Evolutionary conservation across 108 stramenopile species (phyloP).

Genomic region (Conticribra guillardii): DNA sequence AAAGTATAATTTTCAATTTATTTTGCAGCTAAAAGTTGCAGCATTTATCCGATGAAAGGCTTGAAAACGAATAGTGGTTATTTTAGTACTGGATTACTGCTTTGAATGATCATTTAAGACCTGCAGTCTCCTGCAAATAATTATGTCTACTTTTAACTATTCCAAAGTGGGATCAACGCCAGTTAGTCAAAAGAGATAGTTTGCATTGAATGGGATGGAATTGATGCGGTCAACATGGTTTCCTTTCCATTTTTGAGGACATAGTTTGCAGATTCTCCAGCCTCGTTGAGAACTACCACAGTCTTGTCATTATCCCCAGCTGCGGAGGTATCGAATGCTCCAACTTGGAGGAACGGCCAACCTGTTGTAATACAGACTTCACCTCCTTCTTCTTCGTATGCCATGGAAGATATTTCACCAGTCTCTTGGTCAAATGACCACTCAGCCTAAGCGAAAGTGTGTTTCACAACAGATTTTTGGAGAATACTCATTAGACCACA

Average conservation of each 20-base stretch:
- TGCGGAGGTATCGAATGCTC: constrained; percentile 70
- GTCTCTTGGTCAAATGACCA: constrained; percentile 55
- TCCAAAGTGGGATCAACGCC: too few species aligned
- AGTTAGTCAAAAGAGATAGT: constrained; percentile 50
- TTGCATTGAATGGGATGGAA: constrained; percentile 83
- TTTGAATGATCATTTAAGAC: too few species aligned
- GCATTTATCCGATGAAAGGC: too few species aligned
- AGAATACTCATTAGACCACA: too few species aligned
- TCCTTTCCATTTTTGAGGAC: constrained; percentile 60
- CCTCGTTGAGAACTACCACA: constrained; percentile 80
- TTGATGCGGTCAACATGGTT: constrained; percentile 68
- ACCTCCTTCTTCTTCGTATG: constrained; percentile 47
- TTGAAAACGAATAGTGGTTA: too few species aligned
- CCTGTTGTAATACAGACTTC: constrained; percentile 89
- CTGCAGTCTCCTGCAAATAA: too few species aligned
- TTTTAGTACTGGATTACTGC: too few species aligned
- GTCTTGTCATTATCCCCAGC: constrained; percentile 50
- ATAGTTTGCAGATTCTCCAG: constrained; percentile 72
- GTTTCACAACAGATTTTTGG: too few species aligned
- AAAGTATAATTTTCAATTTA: too few species aligned
- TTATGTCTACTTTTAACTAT: too few species aligned
- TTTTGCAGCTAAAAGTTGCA: too few species aligned
- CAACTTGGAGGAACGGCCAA: constrained; percentile 90
- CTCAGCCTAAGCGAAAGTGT: constrained; percentile 26
- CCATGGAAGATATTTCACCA: constrained; percentile 69